Base-by-base conservation (phyloP, 139 green algal species). In the Volvox reticuliferus region DNA sequence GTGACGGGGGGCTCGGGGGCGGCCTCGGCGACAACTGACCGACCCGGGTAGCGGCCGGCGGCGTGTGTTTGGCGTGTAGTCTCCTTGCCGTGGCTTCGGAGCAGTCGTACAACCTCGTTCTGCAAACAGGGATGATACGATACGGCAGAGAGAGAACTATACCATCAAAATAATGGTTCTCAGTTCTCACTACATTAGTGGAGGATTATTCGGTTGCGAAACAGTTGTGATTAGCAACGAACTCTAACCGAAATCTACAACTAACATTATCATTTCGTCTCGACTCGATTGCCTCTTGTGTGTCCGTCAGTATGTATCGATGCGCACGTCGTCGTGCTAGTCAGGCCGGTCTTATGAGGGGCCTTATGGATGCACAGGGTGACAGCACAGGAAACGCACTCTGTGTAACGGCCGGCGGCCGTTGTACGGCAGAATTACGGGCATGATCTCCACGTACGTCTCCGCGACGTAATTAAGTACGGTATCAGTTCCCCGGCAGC, bases 81-180 rank as follows among this genome's bases (percentile, higher is more conserved):
- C 86, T 90, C 86, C 73, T 90, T 90, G 50, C 86, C 86, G 86
- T 85, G 75, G 75, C 73, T 78, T 14, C 86, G 73, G 22, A 90
- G 75, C 75, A 90, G 86, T 33, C 86, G 73, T 24, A 90, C 86
- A 32, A 90, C 86, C 86, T 90, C 86, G 50, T 90, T 90, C 86
- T 90, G 55, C 50, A 2, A 55, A 55, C 44, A 55, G 44, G 9
- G 5, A 55, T 55, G 44, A 55, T n/a, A n/a, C n/a, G n/a, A n/a
- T n/a, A n/a, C n/a, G n/a, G n/a, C n/a, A n/a, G n/a, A n/a, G n/a
- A n/a, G n/a, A n/a, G n/a, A n/a, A n/a, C n/a, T n/a, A n/a, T n/a
- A n/a, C 44, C 5, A 9, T 55, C 44, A 55, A 55, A 9, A 14
- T 14, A 9, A 55, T 55, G 44, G 44, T 55, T 55, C 44, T 55